Percentiles rank a stretch among this genome's conserved stretches.
These are phyloP conservation scores for Pouteria campechiana DNA, from an alignment of 179 eudicot genomes.

Conservation along the genomic window DNA sequence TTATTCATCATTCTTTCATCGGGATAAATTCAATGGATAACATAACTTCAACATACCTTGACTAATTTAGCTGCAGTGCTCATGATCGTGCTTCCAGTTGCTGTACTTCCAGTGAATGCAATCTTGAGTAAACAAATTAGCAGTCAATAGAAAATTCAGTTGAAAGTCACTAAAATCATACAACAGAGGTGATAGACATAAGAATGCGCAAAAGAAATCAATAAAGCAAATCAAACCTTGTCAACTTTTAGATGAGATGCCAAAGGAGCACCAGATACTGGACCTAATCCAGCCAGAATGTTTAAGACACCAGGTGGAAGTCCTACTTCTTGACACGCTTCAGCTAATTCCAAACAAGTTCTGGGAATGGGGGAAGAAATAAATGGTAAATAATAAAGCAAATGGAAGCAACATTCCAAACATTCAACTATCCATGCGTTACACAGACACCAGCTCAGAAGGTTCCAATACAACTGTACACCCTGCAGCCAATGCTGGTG, in stretches of 20 bases:
- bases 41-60: conserved; percentile 48
- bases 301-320: conserved; percentile 89
- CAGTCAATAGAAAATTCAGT: not conserved
- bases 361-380: conserved; percentile 23
- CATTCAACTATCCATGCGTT: conserved; percentile 10
- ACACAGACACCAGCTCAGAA: conserved; percentile 86
- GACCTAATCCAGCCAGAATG: conserved; percentile 77
- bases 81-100: conserved; percentile 92
- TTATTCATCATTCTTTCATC: no score
- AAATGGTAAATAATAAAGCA: not conserved
- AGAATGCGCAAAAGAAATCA: not conserved
- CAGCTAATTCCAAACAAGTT: conserved; percentile 88
- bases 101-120: conserved; percentile 93
- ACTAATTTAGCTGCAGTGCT: conserved; percentile 80
- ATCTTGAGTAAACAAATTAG: conserved; percentile 25
- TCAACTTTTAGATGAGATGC: conserved; percentile 93
- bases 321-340: conserved; percentile 74
- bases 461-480: conserved; percentile 95
- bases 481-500: conserved; percentile 99
- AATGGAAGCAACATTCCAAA: not conserved
- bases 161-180: not conserved
- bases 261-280: conserved; percentile 91
- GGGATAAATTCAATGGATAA: no score
- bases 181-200: not conserved
- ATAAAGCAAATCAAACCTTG: conserved; percentile 39